These are phyloP conservation scores for Zanthoxylum bungeanum DNA, from an alignment of 345 rosid genomes.

Conservation along the genomic window DNA sequence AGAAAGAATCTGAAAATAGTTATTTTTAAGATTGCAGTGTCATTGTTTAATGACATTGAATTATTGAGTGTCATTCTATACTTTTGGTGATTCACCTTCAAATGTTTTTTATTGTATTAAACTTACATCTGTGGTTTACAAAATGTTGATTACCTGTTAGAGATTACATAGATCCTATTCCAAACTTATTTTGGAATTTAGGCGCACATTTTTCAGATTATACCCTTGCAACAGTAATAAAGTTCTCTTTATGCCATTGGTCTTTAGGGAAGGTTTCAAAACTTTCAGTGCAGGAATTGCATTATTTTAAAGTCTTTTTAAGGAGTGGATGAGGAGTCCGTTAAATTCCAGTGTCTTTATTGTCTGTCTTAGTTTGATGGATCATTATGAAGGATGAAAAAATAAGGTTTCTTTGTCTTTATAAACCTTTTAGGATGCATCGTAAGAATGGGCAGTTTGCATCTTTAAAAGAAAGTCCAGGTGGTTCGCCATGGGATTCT, in stretches of 20 bases:
- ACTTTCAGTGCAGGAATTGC: background rate
- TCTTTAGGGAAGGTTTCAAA: background rate
- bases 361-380: background rate
- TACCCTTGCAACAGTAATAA: background rate
- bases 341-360: background rate
- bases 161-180: background rate
- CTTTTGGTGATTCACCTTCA: background rate
- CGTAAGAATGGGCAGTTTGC: constrained; percentile 79
- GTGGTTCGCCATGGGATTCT: constrained; percentile 52
- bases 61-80: background rate
- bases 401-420: constrained; percentile 10
- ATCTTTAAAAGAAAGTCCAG: constrained; percentile 48
- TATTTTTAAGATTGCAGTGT: background rate
- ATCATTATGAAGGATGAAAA: background rate
- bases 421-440: constrained; percentile 52
- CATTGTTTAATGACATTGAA: background rate
- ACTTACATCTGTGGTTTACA: background rate
- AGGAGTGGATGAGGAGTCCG: background rate
- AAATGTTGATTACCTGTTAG: background rate
- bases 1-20: background rate
- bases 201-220: background rate
- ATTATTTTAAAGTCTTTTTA: background rate
- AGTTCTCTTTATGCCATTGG: background rate
- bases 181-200: background rate
- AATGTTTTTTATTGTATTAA: background rate